phyloP scores from a whole-genome alignment of 1,284 basidiomycete species.

The Leccinum fuscescens region DNA sequence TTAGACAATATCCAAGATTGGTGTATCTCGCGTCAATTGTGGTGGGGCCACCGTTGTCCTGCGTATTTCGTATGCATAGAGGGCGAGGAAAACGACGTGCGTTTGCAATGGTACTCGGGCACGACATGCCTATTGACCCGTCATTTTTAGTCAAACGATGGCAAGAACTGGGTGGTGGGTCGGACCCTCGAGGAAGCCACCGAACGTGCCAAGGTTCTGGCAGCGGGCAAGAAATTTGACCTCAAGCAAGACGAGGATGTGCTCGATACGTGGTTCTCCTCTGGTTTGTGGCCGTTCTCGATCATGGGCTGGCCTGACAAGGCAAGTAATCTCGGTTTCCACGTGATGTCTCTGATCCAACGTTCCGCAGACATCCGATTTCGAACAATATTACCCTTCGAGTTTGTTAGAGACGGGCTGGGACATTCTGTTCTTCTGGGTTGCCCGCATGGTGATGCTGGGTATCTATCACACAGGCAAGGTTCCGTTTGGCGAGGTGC shows the following conservation, averaged over 20 bases:
- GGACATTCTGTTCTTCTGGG: slow-evolving; percentile 29
- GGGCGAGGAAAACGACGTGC: slow-evolving; percentile 73
- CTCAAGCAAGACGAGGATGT: slow-evolving; percentile 97
- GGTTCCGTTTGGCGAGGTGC: too few species aligned
- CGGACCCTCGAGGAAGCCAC: slow-evolving; percentile 79
- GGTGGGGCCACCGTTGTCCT: slow-evolving; percentile 99
- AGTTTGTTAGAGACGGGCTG: slow-evolving; percentile 95
- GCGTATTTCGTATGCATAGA: slow-evolving; percentile 93
- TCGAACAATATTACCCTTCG: slow-evolving; percentile 85
- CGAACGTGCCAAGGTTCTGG: slow-evolving; percentile 47
- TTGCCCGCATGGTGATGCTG: too few species aligned
- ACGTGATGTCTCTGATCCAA: too few species aligned
- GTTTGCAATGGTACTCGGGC: slow-evolving; percentile 25
- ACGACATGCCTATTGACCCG: neutral
- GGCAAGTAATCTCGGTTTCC: slow-evolving; percentile 39
- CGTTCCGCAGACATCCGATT: slow-evolving; percentile 59
- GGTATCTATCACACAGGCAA: too few species aligned
- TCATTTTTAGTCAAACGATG: slow-evolving; percentile 56
- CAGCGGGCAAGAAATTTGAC: slow-evolving; percentile 12
- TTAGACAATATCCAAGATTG: slow-evolving; percentile 96
- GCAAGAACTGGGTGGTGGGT: slow-evolving; percentile 90
- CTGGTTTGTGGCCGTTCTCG: slow-evolving; percentile 97
- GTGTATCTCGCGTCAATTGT: slow-evolving; percentile 98
- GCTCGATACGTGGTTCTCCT: slow-evolving; percentile 99
- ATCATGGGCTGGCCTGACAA: slow-evolving; percentile 97